phyloP scores from a whole-genome alignment of 306 rosid genomes.

The Pyrus pyrifolia region DNA sequence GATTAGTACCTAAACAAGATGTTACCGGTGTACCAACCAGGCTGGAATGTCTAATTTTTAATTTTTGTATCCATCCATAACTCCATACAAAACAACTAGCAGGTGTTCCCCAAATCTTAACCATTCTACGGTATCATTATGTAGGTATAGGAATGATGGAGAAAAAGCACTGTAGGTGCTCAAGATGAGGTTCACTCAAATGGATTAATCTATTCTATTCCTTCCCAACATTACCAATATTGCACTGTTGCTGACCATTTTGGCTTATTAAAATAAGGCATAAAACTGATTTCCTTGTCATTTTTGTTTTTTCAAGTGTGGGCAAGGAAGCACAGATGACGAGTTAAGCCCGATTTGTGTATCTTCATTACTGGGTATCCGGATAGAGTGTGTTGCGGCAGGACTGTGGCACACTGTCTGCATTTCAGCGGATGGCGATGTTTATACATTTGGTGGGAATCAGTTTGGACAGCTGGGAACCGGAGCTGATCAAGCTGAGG shows the following conservation, averaged over 20 bases:
- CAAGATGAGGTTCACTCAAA: slow-evolving; percentile 63
- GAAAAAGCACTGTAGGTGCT: slow-evolving; percentile 57
- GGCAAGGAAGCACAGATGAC: slow-evolving; percentile 89
- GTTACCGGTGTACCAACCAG: slow-evolving; percentile 6
- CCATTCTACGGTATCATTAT: slow-evolving; percentile 46
- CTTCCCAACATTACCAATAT: slow-evolving; percentile 19
- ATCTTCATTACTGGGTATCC: slow-evolving; percentile 76
- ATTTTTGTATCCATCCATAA: slow-evolving; percentile 6
- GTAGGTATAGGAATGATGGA: slow-evolving; percentile 69
- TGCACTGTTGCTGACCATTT: slow-evolving; percentile 16
- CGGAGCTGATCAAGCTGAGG: slow-evolving; percentile 86
- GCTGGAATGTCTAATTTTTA: slow-evolving; percentile 11
- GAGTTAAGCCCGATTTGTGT: slow-evolving; percentile 76
- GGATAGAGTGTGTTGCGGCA: slow-evolving; percentile 67
- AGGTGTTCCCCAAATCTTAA: slow-evolving; percentile 31
- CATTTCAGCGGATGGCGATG: slow-evolving; percentile 76
- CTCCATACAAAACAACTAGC: slow-evolving; percentile 5
- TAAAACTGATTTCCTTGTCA: slow-evolving; percentile 15
- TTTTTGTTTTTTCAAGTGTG: slow-evolving; percentile 61
- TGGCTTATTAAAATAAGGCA: slow-evolving; percentile 21
- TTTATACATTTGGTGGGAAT: slow-evolving; percentile 86
- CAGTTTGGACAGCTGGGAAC: slow-evolving; percentile 98
- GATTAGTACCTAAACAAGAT: not conserved
- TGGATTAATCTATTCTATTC: slow-evolving; percentile 45
- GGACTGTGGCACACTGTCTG: slow-evolving; percentile 96